Evolutionary conservation across 768 basidiomycete species (phyloP).

Genomic region (Hericium alpestre): DNA sequence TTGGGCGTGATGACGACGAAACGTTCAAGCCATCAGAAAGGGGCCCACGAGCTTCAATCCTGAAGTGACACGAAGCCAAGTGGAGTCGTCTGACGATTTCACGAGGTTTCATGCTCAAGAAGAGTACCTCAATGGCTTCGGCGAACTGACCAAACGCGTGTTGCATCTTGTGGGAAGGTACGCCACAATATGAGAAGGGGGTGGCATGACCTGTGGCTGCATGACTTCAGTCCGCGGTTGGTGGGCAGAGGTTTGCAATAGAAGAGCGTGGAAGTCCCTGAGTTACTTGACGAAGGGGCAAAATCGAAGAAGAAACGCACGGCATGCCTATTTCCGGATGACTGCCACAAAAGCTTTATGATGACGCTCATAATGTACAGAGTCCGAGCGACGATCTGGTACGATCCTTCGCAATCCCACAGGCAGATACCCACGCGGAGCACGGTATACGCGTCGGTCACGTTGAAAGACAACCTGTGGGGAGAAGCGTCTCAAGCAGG

Average conservation of each 20-base stretch:
- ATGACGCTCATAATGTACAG: not conserved
- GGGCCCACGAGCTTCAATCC: not conserved
- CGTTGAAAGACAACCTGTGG: no score
- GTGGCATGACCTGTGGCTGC: not conserved
- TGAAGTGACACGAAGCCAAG: not conserved
- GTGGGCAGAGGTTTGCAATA: not conserved
- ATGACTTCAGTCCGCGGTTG: not conserved
- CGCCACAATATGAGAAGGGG: not conserved
- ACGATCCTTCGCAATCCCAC: no score
- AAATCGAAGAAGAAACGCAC: not conserved
- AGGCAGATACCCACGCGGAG: no score
- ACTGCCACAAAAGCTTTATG: not conserved
- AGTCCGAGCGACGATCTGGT: no score
- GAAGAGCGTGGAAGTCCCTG: not conserved
- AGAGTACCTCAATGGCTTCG: not conserved
- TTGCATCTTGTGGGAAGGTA: not conserved
- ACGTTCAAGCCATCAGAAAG: not conserved
- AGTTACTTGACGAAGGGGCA: not conserved
- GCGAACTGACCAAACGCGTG: not conserved
- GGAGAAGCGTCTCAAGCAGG: no score
- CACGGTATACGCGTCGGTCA: no score
- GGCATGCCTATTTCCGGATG: not conserved
- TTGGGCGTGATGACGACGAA: no score
- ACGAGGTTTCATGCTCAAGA: not conserved
- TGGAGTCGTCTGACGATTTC: not conserved